Base-by-base conservation (phyloP, 257 asterid species). In the Cynanchum wilfordii region DNA sequence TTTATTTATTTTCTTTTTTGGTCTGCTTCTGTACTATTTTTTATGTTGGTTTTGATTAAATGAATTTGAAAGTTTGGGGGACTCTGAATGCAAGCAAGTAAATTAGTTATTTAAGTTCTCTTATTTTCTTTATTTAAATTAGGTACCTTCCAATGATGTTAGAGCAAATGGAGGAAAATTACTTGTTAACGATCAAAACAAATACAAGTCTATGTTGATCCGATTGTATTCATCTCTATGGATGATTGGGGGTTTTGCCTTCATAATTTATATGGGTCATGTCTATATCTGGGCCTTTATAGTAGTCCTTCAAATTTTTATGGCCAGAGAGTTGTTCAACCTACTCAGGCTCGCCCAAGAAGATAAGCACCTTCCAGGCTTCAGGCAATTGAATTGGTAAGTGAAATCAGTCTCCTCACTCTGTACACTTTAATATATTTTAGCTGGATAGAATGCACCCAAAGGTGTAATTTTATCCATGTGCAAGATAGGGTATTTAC, bases 181-280 rank as follows among this genome's bases (percentile, higher is more conserved):
- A 78, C 99, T 95, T 76, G 87, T 89, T 75, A 79, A 95, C 75
- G 98, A 95, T 78, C 74, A 75, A 52, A 90, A 76, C 89, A 95
- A 95, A 85, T 95, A 95, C 86, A 92, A 83, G 84, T 95, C 98
- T 10, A 95, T 95, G 99, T 69, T 90, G 87, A 79, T 87, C 68
- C 96, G 98, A 38, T 75, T 88, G 33, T 82, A 87, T 79, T 95
- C 99, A 78, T 75, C 99, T 33, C 74, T 92, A 47, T 95, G 98
- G 99, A 95, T 95, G 99, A 90, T 95, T 79, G 96, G 90, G 56
- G 97, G 99, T 30, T 92, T 95, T 80, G 88, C 78, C 70, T 84
- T 88, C 60, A 79, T 85, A 65, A 86, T 92, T 45, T 95, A 92
- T 86, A 75, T 95, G 99, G 99, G 99, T 44, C 99, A 95, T 88